A percentile compares a stretch with the other conserved stretches of the same genome.
Evolutionary conservation across 148 eudicot genomes (phyloP).

Genomic region (Camellia japonica): DNA sequence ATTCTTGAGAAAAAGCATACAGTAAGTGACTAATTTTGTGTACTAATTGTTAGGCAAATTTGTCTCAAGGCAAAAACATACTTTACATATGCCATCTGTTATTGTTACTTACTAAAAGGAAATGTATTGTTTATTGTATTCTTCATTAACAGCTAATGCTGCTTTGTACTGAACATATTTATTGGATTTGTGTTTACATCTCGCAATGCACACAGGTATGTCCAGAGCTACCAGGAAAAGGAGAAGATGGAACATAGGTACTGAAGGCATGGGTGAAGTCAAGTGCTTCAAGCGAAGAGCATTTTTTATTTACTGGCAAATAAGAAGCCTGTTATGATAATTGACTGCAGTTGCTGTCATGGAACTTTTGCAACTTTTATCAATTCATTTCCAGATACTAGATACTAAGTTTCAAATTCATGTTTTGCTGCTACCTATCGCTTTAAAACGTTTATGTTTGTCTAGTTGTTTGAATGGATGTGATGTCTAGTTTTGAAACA

Average conservation of each 20-base stretch:
- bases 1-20: background rate
- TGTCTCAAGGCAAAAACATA: too few relatives aligned
- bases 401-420: background rate
- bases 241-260: constrained; percentile 76
- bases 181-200: background rate
- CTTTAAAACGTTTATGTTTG: background rate
- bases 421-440: background rate
- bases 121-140: background rate
- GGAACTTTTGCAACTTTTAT: constrained; percentile 8
- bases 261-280: constrained; percentile 25
- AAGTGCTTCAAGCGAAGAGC: background rate
- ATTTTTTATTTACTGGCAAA: background rate
- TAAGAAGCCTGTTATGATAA: background rate
- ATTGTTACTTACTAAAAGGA: background rate
- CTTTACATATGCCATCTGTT: background rate
- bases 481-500: background rate
- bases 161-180: background rate
- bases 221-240: constrained; percentile 53
- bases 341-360: background rate
- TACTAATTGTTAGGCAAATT: too few relatives aligned
- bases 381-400: constrained; percentile 1
- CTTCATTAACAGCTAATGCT: background rate
- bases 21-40: background rate
- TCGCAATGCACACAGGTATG: constrained; percentile 37
- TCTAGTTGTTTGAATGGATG: background rate